phyloP scores from a whole-genome alignment of 2,329 filamentous ascomycete species.

The Talaromyces albobiverticillius region DNA sequence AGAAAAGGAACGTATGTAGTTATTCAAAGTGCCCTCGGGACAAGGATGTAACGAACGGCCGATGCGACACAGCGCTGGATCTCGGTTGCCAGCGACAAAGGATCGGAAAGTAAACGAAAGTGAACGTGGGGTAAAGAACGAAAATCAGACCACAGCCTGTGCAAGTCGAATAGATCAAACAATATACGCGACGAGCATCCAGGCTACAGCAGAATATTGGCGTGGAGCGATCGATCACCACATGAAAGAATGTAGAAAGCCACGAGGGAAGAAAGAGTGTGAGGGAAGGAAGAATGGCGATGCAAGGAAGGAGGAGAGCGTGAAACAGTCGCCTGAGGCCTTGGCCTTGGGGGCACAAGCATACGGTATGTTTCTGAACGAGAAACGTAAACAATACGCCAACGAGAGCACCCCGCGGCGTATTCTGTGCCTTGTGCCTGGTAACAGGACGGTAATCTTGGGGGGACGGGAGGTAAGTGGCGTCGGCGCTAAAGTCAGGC shows the following conservation, averaged over 20 bases:
- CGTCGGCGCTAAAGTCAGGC: constrained; percentile 4
- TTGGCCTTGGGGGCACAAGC: not conserved
- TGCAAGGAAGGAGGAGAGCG: constrained; percentile 15
- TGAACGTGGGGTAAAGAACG: constrained; percentile 21
- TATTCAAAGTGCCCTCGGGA: not conserved
- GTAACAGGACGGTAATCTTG: constrained; percentile 22
- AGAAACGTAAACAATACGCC: constrained; percentile 8
- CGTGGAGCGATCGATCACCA: constrained; percentile 8
- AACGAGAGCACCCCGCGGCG: not conserved
- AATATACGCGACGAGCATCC: constrained; percentile 32
- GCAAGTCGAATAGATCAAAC: constrained; percentile 30
- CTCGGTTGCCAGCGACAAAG: constrained; percentile 7
- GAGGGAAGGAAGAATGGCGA: constrained; percentile 17
- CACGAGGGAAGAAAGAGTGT: constrained; percentile 9
- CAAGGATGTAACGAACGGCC: not conserved
- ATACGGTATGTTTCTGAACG: too few relatives aligned
- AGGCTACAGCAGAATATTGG: constrained; percentile 21
- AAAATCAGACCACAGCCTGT: constrained; percentile 19
- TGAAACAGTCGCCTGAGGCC: too few relatives aligned
- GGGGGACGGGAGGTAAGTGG: too few relatives aligned
- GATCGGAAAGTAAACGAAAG: constrained; percentile 10
- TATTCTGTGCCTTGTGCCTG: constrained; percentile 25
- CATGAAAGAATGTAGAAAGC: constrained; percentile 17
- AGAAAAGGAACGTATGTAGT: not conserved
- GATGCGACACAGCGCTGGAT: constrained; percentile 1